Conservation (phyloP, 2,329 filamentous ascomycete species). For the Pleurostoma richardsiae region DNA sequence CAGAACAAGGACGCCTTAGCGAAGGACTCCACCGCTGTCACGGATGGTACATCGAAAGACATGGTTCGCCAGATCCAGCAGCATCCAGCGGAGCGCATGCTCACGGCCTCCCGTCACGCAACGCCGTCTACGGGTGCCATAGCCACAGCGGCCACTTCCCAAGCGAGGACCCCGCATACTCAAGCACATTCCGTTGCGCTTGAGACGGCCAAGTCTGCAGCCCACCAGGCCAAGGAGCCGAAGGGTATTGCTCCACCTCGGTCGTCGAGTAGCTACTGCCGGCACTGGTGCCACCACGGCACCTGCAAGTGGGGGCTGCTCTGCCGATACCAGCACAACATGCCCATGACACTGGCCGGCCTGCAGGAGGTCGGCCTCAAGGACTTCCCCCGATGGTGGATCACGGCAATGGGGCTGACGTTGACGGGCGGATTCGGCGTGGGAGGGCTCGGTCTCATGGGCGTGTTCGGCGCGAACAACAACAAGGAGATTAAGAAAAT, state of each 20-base stretch:
- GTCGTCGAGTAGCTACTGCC: constrained; percentile 24
- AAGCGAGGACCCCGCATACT: neutral
- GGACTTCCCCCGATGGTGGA: constrained; percentile 38
- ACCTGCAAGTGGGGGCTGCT: constrained; percentile 36
- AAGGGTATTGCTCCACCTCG: neutral
- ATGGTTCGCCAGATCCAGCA: neutral
- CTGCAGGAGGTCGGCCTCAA: constrained; percentile 35
- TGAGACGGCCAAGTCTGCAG: neutral
- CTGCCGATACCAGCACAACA: constrained; percentile 40
- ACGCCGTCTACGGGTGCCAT: neutral
- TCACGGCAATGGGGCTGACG: constrained; percentile 3
- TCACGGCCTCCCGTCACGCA: constrained; percentile 3
- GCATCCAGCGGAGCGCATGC: neutral
- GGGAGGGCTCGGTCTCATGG: neutral
- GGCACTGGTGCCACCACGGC: constrained; percentile 43
- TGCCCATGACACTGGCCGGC: constrained; percentile 36
- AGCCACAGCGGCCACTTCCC: neutral
- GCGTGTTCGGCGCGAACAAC: neutral
- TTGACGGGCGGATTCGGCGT: neutral
- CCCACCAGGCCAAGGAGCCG: neutral
- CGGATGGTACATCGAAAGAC: neutral
- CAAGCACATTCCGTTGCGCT: neutral
- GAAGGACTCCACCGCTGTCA: neutral
- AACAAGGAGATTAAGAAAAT: neutral
- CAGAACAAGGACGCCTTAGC: neutral